Conservation (phyloP, 805 yeast species). For the Myxozyma sirexii region DNA sequence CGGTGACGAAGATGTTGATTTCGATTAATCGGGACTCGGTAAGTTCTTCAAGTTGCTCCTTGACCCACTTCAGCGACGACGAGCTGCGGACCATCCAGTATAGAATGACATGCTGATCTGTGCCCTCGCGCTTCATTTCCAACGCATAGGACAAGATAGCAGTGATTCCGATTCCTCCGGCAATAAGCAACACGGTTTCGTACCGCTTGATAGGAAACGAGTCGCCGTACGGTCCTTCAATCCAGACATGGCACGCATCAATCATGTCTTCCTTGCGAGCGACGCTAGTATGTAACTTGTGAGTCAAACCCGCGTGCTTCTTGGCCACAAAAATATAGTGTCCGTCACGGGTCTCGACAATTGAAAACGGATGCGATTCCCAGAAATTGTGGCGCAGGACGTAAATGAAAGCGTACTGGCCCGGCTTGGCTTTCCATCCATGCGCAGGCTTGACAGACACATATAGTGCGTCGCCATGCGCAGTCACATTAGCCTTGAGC, state of each 20-base stretch:
- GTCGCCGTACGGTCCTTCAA: constrained; percentile 69
- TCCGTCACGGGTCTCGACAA: constrained; percentile 19
- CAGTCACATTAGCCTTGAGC: constrained; percentile 37
- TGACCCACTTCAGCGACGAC: constrained; percentile 20
- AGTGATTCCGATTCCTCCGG: constrained; percentile 53
- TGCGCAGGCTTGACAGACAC: constrained; percentile 18
- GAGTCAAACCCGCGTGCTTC: constrained; percentile 18
- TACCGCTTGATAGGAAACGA: constrained; percentile 53
- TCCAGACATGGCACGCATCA: constrained; percentile 24
- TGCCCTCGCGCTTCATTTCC: constrained; percentile 32
- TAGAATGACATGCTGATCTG: constrained; percentile 26
- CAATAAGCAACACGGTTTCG: constrained; percentile 53
- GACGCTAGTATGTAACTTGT: constrained; percentile 4
- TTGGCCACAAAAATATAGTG: constrained; percentile 23
- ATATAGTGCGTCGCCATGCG: constrained; percentile 22
- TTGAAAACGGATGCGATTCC: constrained; percentile 32
- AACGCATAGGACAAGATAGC: constrained; percentile 20
- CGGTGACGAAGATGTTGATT: constrained; percentile 24
- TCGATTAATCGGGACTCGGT: constrained; percentile 15
- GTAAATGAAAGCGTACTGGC: constrained; percentile 35
- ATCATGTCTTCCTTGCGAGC: constrained; percentile 42
- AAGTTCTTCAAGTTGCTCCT: constrained; percentile 26
- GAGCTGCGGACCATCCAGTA: constrained; percentile 33
- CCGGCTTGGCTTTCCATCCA: constrained; percentile 25
- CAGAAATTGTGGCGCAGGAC: constrained; percentile 27